These are phyloP conservation scores for Gillenia trifoliata DNA, from an alignment of 306 rosid species.

Conservation along the genomic window DNA sequence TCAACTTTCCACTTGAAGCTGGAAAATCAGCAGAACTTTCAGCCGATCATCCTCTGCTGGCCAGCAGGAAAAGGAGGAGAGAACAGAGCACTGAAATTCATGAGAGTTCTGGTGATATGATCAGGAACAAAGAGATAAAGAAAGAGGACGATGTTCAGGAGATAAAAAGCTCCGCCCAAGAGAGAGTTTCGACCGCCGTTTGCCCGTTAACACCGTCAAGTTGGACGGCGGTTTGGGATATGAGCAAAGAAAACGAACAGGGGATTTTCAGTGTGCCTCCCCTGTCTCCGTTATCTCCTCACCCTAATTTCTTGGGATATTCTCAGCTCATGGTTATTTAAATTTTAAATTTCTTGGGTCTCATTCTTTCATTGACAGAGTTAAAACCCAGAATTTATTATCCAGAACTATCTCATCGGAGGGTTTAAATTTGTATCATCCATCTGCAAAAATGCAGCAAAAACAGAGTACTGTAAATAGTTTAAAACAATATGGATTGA, in stretches of 20 bases:
- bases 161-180: background rate
- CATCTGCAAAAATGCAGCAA: background rate
- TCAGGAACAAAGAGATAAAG: background rate
- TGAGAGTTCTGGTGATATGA: background rate
- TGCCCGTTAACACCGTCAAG: constrained; percentile 45
- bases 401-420: too few species aligned
- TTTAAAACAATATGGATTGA: background rate
- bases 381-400: background rate
- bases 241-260: constrained; percentile 24
- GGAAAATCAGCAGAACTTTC: background rate
- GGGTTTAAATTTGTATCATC: background rate
- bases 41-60: background rate
- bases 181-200: constrained; percentile 2
- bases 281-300: constrained; percentile 46
- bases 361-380: background rate
- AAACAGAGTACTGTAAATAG: background rate
- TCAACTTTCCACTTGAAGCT: constrained; percentile 48
- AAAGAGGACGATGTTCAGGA: background rate
- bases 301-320: constrained; percentile 23
- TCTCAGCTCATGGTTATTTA: constrained; percentile 27
- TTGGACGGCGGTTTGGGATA: constrained; percentile 47
- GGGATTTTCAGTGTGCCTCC: constrained; percentile 51
- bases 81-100: background rate
- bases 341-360: background rate
- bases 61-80: background rate